These are phyloP conservation scores for Phytophthora meadii DNA, from an alignment of 352 stramenopile species.

Conservation along the genomic window DNA sequence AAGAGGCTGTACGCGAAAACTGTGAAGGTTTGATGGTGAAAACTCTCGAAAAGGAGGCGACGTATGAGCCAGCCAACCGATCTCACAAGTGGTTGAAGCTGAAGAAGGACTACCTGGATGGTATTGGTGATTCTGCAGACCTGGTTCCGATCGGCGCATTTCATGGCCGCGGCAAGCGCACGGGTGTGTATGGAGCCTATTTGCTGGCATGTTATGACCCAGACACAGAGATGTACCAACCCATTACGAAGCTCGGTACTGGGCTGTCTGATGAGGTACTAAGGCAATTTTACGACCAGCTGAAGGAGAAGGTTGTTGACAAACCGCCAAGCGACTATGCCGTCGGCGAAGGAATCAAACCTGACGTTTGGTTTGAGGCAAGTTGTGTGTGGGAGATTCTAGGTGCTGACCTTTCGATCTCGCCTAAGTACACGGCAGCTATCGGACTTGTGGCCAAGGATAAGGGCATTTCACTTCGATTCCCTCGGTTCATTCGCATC, in stretches of 20 bases:
- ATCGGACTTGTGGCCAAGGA: slow-evolving; percentile 91
- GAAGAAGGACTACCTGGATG: slow-evolving; percentile 99
- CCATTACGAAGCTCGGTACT: slow-evolving; percentile 98
- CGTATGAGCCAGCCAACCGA: slow-evolving; percentile 97
- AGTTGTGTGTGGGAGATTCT: slow-evolving; percentile 98
- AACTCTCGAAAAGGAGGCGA: slow-evolving; percentile 96
- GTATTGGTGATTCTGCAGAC: slow-evolving; percentile 98
- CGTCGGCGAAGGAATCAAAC: slow-evolving; percentile 89
- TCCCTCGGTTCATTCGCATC: slow-evolving; percentile 98
- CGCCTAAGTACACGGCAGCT: slow-evolving; percentile 97
- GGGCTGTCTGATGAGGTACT: slow-evolving; percentile 99
- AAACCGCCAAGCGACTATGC: slow-evolving; percentile 93
- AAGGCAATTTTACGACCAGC: slow-evolving; percentile 88
- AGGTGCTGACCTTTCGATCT: slow-evolving; percentile 98
- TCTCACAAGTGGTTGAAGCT: slow-evolving; percentile 99
- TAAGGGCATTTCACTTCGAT: slow-evolving; percentile 98
- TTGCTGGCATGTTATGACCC: slow-evolving; percentile 98
- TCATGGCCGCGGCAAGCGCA: slow-evolving; percentile 95
- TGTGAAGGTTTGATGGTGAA: slow-evolving; percentile 99
- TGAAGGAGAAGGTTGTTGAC: slow-evolving; percentile 84
- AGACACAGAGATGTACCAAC: slow-evolving; percentile 98
- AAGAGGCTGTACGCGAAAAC: slow-evolving; percentile 93
- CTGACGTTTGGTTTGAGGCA: slow-evolving; percentile 97
- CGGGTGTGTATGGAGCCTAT: slow-evolving; percentile 98
- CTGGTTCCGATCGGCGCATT: slow-evolving; percentile 99